Base-by-base conservation (phyloP, 768 basidiomycete species). In the Crassisporium funariophilum region DNA sequence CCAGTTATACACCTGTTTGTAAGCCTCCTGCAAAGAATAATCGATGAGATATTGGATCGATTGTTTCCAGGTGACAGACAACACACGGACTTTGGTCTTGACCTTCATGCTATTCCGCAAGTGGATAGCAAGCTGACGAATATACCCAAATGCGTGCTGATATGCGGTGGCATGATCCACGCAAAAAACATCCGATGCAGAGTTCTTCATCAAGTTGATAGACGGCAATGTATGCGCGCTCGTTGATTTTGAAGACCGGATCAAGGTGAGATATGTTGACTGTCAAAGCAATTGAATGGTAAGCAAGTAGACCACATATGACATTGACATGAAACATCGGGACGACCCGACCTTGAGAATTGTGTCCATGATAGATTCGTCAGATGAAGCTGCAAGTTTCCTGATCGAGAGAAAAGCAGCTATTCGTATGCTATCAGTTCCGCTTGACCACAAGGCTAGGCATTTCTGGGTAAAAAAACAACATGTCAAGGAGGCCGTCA, bases 1-100 rank as follows among this genome's bases (percentile, higher is more conserved):
- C 97, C 97, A 99, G 69, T 98, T 99, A 70, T 99, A 97, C 16
- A 99, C 95, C 57, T 88, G 86, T 65, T 86, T 87, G 70, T 88
- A 95, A 7, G 91, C 84, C 55, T 98, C 94, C 86, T 92, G 64
- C 16, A 49, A 20, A 44, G 35, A 46, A 47, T 37, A 37, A 41
- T 47, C 39, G 47, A 37, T 54, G 11, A 52, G 54, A 17, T 16
- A 16, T 5, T 16, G 15, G 19, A 11, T 19, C 19, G 13, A 22
- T 10, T 19, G 2, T 5, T 4, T 11, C 34, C 4, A 19, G 27
- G 9, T 25, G 13, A 34, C 27, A 50, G 24, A 19, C 10, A 31
- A 11, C n/a, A 10, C 29, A 61, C 72, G 4, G 34, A 86, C 91
- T 76, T 93, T 93, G 21, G 82, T 86, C 62, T 87, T 86, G 31